Base-by-base conservation (phyloP, 1,284 basidiomycete genomes). In the Pseudozyma sp. region DNA sequence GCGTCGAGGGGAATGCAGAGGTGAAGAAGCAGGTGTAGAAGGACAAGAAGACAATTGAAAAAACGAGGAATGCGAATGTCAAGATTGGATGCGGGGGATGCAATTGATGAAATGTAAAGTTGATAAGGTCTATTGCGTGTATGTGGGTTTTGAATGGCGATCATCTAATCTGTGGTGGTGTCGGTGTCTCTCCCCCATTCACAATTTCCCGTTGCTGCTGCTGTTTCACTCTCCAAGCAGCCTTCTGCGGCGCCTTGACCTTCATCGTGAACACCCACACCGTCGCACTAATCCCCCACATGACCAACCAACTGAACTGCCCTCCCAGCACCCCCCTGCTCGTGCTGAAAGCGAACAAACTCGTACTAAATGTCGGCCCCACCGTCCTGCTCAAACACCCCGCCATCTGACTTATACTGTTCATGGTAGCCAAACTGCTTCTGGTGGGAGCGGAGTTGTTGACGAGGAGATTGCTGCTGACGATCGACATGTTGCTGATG, bases 391-490 rank as follows among this genome's bases (percentile, higher is more conserved):
- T 66, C 33, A 77, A 45, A 31, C 61, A 68, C 8, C 71, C 70
- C 4, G 65, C 49, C 59, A 71, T 75, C 39, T 79, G 78, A 29
- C 62, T 54, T 7, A 78, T 46, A 29, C 79, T 78, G 30, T 81
- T 81, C 14, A 81, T 44, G 7, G 71, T 61, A 0, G 75, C 73
- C 19, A 79, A 17, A 17, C 61, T 64, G 4, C 39, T 33, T 14
- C 71, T 45, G 0, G 47, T 54, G 4, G 77, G 77, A 0, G 75
- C 71, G 6, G 68, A 30, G 24, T 81, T 78, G 52, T 70, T 79
- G 30, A 81, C 71, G 11, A 77, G 48, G 16, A 79, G 34, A n/a
- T 63, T 75, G 43, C 53, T 59, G 35, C 65, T 71, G 4, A 80
- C 75, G 48, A 79, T 71, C 24, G 67, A 68, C 67, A 77, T 79